Percentiles rank a stretch among this genome's conserved stretches.
Conservation (phyloP, 1,139 yeast genomes). For the Scheffersomyces titani region DNA sequence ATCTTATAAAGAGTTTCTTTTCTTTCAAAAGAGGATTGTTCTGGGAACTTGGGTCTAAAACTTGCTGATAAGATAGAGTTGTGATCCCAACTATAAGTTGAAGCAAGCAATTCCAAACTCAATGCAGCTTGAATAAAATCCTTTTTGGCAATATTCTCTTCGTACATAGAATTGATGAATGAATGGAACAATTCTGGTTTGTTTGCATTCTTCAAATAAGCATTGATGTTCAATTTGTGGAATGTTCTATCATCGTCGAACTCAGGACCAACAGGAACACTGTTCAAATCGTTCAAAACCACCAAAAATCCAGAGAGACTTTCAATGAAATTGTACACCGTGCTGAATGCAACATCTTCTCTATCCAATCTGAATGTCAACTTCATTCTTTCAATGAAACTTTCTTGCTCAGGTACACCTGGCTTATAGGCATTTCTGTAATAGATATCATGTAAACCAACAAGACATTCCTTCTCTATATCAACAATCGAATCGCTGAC, state of each 20-base stretch:
- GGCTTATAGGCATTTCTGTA: conserved; percentile 60
- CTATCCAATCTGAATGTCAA: conserved; percentile 56
- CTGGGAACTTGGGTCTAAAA: conserved; percentile 71
- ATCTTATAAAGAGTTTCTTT: conserved; percentile 71
- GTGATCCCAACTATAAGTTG: conserved; percentile 77
- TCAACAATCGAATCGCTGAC: conserved; percentile 60
- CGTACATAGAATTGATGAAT: conserved; percentile 74
- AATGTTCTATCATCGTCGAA: conserved; percentile 86
- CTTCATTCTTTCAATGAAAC: conserved; percentile 54
- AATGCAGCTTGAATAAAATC: conserved; percentile 84
- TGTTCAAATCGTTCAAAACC: conserved; percentile 65
- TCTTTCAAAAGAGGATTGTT: conserved; percentile 79
- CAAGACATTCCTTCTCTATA: conserved; percentile 62
- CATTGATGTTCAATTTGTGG: conserved; percentile 74
- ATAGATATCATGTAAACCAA: conserved; percentile 67
- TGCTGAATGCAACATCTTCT: conserved; percentile 65
- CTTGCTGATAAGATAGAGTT: conserved; percentile 57
- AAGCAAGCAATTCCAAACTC: conserved; percentile 74
- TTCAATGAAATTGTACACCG: conserved; percentile 54
- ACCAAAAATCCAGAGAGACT: conserved; percentile 65
- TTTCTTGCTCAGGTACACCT: conserved; percentile 51
- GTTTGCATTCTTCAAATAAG: conserved; percentile 75
- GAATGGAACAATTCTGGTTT: conserved; percentile 81
- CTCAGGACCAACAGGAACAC: conserved; percentile 80
- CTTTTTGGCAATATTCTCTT: conserved; percentile 58